Evolutionary conservation across 73 alveolate genomes (phyloP).

Genomic region (Stentor roeselii): DNA sequence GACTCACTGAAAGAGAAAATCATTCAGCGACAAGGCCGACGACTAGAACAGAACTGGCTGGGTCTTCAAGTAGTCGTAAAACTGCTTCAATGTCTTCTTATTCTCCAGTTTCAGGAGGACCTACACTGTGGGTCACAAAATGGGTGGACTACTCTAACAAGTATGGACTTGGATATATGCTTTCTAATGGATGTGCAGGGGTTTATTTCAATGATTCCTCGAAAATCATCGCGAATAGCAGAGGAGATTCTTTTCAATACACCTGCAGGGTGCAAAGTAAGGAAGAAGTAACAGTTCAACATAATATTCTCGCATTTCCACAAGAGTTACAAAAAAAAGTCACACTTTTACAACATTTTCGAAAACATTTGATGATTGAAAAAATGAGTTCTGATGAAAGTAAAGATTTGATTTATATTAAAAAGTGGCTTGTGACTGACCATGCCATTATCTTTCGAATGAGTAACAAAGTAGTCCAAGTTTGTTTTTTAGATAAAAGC

Average conservation of each 20-base stretch:
- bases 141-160: constrained; percentile 65
- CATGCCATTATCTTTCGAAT: constrained; percentile 97
- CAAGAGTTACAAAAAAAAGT: constrained; percentile 51
- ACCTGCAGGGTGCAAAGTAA: constrained; percentile 44
- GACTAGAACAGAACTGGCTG: not conserved
- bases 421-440: constrained; percentile 95
- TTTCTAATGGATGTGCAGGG: constrained; percentile 43
- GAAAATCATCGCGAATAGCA: constrained; percentile 36
- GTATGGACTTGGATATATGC: constrained; percentile 55
- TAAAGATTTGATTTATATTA: constrained; percentile 67
- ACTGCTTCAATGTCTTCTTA: not conserved
- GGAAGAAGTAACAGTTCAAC: constrained; percentile 49
- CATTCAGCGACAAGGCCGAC: not conserved
- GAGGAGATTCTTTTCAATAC: constrained; percentile 33
- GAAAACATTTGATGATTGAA: constrained; percentile 32
- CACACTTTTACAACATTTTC: constrained; percentile 47
- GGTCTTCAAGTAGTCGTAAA: not conserved
- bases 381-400: constrained; percentile 27
- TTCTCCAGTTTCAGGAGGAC: constrained; percentile 20
- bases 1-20: not conserved
- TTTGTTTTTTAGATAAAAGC: constrained; percentile 92
- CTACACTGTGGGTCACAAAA: constrained; percentile 54
- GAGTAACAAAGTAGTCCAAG: constrained; percentile 93
- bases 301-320: constrained; percentile 42
- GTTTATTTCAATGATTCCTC: constrained; percentile 53